Base-by-base conservation (phyloP, 83 land plant species). In the Thuja plicata region DNA sequence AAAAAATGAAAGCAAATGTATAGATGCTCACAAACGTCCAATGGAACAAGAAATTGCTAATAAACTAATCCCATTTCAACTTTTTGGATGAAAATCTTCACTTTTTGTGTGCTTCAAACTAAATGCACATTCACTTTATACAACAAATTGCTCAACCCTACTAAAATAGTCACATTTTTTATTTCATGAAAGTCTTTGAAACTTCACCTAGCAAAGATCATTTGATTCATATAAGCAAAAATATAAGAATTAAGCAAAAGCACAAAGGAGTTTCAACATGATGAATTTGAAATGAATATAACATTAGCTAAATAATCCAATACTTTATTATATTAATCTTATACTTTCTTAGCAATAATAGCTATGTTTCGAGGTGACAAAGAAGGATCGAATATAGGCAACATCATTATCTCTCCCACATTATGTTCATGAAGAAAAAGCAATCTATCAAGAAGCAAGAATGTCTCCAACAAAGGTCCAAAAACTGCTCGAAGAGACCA, bases 301-400 rank as follows among this genome's bases (percentile, higher is more conserved):
- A 34, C 43, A 16, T 43, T 17, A 84, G 9, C 34, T 17, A 84
- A 27, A 38, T 9, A 43, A 27, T n/a, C 46, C 21, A 46, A 8
- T 9, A 66, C 2, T 19, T 32, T n/a, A 27, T 41, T 45, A 43
- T 0, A 35, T 84, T 84, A 4, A 40, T 13, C 12, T 76, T 37
- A 88, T 19, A 17, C 24, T 91, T 86, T 88, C 74, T 77, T 40
- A 40, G 97, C 97, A 62, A 98, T 91, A 62, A 98, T 93, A 77
- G 97, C 99, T 89, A 98, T 89, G 87, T 98, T 98, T 54, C 99
- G 96, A 35, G 99, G 99, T 30, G 99, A 98, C 45, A 93, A 57
- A 38, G 50, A 86, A 48, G 99, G 99, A 83, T 98, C 94, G 89
- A 98, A 98, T 21, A 98, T 40, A n/a, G 99, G 99, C 21, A 96